Conservation (phyloP, 139 green algal species). For the Picochlorum sp. region DNA sequence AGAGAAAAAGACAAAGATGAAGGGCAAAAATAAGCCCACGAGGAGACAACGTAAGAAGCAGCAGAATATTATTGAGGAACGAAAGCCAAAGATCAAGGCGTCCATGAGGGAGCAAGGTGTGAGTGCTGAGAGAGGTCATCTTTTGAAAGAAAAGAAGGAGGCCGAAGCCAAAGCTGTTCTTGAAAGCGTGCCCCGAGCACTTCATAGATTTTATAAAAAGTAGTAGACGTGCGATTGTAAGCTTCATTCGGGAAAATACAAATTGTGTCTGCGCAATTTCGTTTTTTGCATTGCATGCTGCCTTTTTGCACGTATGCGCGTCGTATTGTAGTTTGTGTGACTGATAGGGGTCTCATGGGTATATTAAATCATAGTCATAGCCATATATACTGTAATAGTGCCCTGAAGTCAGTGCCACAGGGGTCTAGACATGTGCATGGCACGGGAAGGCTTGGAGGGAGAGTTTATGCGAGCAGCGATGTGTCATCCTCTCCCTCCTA, state of each 20-base stretch:
- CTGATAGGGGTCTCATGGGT: no score
- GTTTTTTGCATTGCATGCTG: no score
- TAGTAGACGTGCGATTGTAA: not conserved
- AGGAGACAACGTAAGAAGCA: constrained; percentile 79
- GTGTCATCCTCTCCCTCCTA: no score
- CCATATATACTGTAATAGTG: no score
- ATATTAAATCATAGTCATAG: no score
- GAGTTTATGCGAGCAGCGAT: no score
- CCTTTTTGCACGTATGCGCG: no score
- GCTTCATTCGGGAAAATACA: not conserved
- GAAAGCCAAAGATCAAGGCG: constrained; percentile 22
- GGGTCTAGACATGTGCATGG: no score
- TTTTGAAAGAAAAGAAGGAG: not conserved
- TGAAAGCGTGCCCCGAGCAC: constrained; percentile 43
- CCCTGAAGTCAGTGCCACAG: no score
- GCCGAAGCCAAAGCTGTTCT: constrained; percentile 19
- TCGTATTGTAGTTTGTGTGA: no score
- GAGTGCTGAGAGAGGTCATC: constrained; percentile 12
- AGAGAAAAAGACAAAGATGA: constrained; percentile 71
- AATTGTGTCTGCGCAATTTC: not conserved
- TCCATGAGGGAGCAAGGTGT: constrained; percentile 30
- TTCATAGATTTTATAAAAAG: constrained; percentile 58
- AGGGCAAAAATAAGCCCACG: constrained; percentile 85
- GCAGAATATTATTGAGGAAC: constrained; percentile 80
- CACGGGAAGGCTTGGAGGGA: no score